A percentile compares a stretch with the other conserved stretches of the same genome.
phyloP scores from a whole-genome alignment of 257 asterid species.

The Osmanthus fragrans region DNA sequence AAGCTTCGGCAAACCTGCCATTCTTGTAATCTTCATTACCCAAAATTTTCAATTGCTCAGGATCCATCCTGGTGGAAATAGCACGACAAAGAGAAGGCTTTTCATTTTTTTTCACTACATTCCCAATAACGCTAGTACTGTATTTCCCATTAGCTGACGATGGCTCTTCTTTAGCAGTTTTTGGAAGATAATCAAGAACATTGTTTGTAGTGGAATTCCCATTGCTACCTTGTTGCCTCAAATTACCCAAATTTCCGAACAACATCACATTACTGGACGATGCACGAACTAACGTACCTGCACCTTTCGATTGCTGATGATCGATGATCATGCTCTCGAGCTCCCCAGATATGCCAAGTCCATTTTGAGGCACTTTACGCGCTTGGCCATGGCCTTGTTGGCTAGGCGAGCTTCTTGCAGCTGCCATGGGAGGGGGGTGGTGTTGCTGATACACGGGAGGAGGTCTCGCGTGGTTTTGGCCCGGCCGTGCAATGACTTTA shows the following conservation, averaged over 20 bases:
- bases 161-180: constrained; percentile 39
- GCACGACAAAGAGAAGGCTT: constrained; percentile 76
- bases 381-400: constrained; percentile 38
- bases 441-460: constrained; percentile 36
- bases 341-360: constrained; percentile 62
- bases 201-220: constrained; percentile 20
- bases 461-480: constrained; percentile 47
- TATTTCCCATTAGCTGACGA: constrained; percentile 28
- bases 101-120: constrained; percentile 48
- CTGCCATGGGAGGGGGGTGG: constrained; percentile 18
- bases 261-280: constrained; percentile 77
- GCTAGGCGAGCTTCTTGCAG: constrained; percentile 1
- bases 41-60: constrained; percentile 82
- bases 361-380: constrained; percentile 40
- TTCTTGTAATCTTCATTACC: constrained; percentile 96
- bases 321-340: constrained; percentile 74
- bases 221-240: constrained; percentile 52
- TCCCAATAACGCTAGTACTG: constrained; percentile 50
- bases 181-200: constrained; percentile 37
- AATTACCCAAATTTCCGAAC: constrained; percentile 58
- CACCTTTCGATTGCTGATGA: constrained; percentile 58
- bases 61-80: constrained; percentile 86
- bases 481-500: constrained; percentile 62
- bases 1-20: constrained; percentile 89
- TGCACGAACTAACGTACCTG: constrained; percentile 57